These are phyloP conservation scores for Erysimum cheiri DNA, from an alignment of 441 rosid genomes.

Conservation along the genomic window DNA sequence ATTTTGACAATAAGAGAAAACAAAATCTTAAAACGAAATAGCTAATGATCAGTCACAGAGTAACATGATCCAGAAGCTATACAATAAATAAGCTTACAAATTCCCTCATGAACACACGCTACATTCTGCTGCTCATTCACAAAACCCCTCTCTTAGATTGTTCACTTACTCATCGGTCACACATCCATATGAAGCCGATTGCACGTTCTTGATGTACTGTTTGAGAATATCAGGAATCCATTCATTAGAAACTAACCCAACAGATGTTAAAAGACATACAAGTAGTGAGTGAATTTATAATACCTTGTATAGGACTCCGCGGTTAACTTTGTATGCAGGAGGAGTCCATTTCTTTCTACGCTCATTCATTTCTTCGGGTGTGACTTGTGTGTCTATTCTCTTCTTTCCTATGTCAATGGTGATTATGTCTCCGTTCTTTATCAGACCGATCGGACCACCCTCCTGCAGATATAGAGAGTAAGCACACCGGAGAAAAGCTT, in stretches of 20 bases:
- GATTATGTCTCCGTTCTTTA: slow-evolving; percentile 78
- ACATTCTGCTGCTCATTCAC: slow-evolving; percentile 28
- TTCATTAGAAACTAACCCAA: slow-evolving; percentile 11
- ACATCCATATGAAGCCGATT: slow-evolving; percentile 85
- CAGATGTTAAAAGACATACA: slow-evolving; percentile 5
- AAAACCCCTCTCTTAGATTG: slow-evolving; percentile 11
- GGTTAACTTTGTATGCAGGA: slow-evolving; percentile 68
- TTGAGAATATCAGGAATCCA: not conserved
- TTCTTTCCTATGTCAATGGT: slow-evolving; percentile 71
- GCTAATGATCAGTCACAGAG: slow-evolving; percentile 16
- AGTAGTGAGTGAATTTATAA: not conserved
- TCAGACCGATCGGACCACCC: slow-evolving; percentile 92
- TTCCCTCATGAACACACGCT: slow-evolving; percentile 12
- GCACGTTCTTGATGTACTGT: slow-evolving; percentile 95
- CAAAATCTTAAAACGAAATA: slow-evolving; percentile 15
- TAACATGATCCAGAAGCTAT: slow-evolving; percentile 6
- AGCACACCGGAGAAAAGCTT: not conserved
- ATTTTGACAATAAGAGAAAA: slow-evolving; percentile 14
- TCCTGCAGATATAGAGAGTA: slow-evolving; percentile 57
- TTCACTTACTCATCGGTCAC: slow-evolving; percentile 80
- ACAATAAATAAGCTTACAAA: slow-evolving; percentile 7
- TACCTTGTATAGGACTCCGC: slow-evolving; percentile 87
- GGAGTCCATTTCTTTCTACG: slow-evolving; percentile 81
- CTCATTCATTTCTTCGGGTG: slow-evolving; percentile 66
- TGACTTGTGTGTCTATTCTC: slow-evolving; percentile 71